These are phyloP conservation scores for Ceratocystis lukuohia DNA, from an alignment of 2,329 filamentous ascomycete species.

Conservation along the genomic window DNA sequence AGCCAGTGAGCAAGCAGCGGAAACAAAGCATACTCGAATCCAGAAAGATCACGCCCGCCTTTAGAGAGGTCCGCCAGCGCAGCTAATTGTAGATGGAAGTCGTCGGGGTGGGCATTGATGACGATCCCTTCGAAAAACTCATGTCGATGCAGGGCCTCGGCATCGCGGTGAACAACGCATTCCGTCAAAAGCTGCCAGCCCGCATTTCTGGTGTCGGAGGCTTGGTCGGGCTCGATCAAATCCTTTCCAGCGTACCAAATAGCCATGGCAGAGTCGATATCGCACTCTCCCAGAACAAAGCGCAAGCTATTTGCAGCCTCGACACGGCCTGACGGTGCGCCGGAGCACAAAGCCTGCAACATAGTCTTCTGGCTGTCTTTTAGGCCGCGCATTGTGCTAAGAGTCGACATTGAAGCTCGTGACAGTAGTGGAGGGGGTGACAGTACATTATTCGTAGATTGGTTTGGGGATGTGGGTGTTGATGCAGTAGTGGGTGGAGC, in stretches of 20 bases:
- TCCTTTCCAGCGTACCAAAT: slow-evolving; percentile 57
- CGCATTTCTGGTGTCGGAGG: slow-evolving; percentile 40
- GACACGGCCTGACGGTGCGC: slow-evolving; percentile 39
- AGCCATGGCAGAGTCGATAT: slow-evolving; percentile 43
- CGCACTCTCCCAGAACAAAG: slow-evolving; percentile 43
- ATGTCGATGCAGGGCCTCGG: slow-evolving; percentile 52
- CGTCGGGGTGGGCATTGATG: slow-evolving; percentile 41
- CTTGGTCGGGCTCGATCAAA: slow-evolving; percentile 44
- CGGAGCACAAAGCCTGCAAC: slow-evolving; percentile 42
- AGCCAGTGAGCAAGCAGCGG: slow-evolving; percentile 51
- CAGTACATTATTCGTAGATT: slow-evolving; percentile 5
- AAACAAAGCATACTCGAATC: slow-evolving; percentile 54
- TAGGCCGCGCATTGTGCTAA: slow-evolving; percentile 30
- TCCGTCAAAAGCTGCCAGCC: slow-evolving; percentile 54
- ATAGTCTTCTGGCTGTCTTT: slow-evolving; percentile 41
- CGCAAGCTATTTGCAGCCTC: slow-evolving; percentile 45
- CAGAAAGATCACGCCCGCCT: slow-evolving; percentile 47
- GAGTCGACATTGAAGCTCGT: slow-evolving; percentile 23
- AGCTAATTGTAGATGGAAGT: slow-evolving; percentile 53
- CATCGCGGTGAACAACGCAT: slow-evolving; percentile 48
- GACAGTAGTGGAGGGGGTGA: slow-evolving; percentile 13
- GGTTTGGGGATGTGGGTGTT: slow-evolving; percentile 6
- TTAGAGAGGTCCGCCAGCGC: slow-evolving; percentile 49
- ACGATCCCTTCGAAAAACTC: slow-evolving; percentile 53
- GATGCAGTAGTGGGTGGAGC: slow-evolving; percentile 10